Evolutionary conservation across 139 green algal species (phyloP), one percentile per base, ranked within the genome.

Genomic region (Closterium sp.): DNA sequence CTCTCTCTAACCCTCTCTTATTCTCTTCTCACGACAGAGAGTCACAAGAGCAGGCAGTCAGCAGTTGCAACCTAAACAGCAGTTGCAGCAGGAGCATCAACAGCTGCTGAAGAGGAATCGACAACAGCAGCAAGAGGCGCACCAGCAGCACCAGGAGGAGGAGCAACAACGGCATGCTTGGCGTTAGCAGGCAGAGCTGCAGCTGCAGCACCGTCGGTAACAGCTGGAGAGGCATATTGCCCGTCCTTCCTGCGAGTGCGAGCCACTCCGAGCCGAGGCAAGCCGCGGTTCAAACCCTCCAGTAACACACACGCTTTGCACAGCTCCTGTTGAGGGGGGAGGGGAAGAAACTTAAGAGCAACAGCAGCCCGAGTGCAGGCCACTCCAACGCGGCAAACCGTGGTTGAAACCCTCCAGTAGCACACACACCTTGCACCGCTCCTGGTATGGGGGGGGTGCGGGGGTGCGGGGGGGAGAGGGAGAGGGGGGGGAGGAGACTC

Each of bases 241-340:
- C 55, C 55, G 25, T 76, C 55, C 25, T 76, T 76, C 55, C 55
- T 84, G 87, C 90, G 38, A 31, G 85, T 93, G n/a, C 88, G 88
- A 66, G 32, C 76, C 38, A 95, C 31, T 4, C 90, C 92, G 7
- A 95, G 87, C n/a, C 34, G 93, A 10, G 93, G 93, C 12, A 94
- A 6, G 1, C 92, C 93, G 33, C 64, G 85, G 32, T 95, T 95
- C 31, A 95, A 94, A 8, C 93, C 92, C 25, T 95, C 93, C 30
- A 95, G 84, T 0, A 95, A 30, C n/a, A 95, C 55, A 76, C 55
- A 76, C 32, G 93, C 92, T 55, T 95, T 95, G 92, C 92, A 95
- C 33, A 33, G 36, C 76, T 92, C 69, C 93, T 95, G 93, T 55
- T 4, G 25, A 69, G 86, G 86, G 86, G 86, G 16, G 86, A 12